A percentile compares a stretch with the other conserved stretches of the same genome.
Evolutionary conservation across 2,329 filamentous ascomycete genomes (phyloP).

Genomic region (Colletotrichum noveboracense): DNA sequence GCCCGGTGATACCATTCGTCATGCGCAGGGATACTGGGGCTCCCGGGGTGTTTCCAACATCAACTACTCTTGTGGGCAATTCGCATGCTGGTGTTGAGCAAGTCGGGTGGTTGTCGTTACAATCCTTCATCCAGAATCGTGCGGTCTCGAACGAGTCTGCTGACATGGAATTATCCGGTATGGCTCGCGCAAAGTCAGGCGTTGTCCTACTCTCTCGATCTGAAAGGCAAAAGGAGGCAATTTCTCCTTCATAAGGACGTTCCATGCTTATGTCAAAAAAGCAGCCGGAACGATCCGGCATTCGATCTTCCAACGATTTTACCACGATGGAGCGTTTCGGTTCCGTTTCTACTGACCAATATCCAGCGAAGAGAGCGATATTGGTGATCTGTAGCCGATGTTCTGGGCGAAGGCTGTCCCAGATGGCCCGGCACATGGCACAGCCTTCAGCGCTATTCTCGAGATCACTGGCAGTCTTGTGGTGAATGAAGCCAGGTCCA

Average conservation of each 20-base stretch:
- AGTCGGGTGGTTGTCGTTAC: background rate
- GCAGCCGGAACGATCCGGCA: no score
- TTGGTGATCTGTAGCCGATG: fast-evolving
- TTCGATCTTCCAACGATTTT: background rate
- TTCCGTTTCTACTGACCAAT: background rate
- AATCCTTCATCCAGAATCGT: background rate
- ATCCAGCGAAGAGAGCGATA: background rate
- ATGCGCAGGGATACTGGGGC: background rate
- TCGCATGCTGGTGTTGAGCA: background rate
- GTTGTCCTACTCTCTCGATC: background rate
- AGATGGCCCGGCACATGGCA: background rate
- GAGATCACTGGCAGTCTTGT: background rate
- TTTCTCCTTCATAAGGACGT: background rate
- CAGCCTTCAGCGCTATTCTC: background rate
- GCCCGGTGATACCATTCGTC: fast-evolving
- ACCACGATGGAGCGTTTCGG: fast-evolving
- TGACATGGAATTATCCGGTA: background rate
- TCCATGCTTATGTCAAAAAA: background rate
- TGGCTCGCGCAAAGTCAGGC: background rate
- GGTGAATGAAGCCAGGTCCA: background rate
- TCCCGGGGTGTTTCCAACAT: fast-evolving
- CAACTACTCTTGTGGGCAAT: background rate
- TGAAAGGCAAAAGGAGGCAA: background rate
- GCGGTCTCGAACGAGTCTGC: background rate
- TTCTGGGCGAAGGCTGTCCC: background rate